Conservation (phyloP, 2,329 filamentous ascomycete species). For the Talaromyces piceae region DNA sequence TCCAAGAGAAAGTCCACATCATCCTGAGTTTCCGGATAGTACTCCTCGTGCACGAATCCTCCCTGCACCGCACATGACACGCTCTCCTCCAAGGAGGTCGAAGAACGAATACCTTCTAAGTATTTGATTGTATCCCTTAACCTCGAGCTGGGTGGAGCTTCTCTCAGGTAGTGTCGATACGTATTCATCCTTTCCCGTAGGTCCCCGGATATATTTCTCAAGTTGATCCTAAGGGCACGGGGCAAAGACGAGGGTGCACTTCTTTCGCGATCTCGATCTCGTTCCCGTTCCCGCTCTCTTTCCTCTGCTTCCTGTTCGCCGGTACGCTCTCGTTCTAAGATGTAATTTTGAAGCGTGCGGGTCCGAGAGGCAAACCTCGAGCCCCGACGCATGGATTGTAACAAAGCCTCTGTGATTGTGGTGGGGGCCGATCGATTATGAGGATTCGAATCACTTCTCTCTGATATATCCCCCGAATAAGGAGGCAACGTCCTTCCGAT, state of each 20-base stretch:
- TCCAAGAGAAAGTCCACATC: constrained; percentile 53
- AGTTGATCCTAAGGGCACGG: constrained; percentile 26
- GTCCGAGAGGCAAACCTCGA: constrained; percentile 28
- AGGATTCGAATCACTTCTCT: constrained; percentile 14
- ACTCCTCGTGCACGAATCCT: constrained; percentile 47
- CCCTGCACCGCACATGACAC: constrained; percentile 46
- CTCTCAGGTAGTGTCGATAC: constrained; percentile 29
- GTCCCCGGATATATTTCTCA: constrained; percentile 25
- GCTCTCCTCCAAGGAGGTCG: constrained; percentile 47
- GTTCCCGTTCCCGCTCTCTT: constrained; percentile 11
- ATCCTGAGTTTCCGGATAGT: constrained; percentile 39
- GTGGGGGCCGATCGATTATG: constrained; percentile 12
- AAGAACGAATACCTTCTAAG: constrained; percentile 51
- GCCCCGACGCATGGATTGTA: constrained; percentile 36
- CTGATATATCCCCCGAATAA: constrained; percentile 16
- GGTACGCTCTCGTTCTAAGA: constrained; percentile 27
- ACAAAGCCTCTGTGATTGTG: constrained; percentile 25
- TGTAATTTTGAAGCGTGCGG: constrained; percentile 33
- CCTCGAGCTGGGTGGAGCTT: constrained; percentile 27
- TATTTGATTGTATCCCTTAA: constrained; percentile 57
- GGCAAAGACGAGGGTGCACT: constrained; percentile 14
- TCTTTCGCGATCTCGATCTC: constrained; percentile 17
- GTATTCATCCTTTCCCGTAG: constrained; percentile 29
- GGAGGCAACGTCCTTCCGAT: constrained; percentile 15
- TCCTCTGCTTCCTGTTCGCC: constrained; percentile 16